Evolutionary conservation across 768 basidiomycete species (phyloP).

Genomic region (Leccinum aurantiacum): DNA sequence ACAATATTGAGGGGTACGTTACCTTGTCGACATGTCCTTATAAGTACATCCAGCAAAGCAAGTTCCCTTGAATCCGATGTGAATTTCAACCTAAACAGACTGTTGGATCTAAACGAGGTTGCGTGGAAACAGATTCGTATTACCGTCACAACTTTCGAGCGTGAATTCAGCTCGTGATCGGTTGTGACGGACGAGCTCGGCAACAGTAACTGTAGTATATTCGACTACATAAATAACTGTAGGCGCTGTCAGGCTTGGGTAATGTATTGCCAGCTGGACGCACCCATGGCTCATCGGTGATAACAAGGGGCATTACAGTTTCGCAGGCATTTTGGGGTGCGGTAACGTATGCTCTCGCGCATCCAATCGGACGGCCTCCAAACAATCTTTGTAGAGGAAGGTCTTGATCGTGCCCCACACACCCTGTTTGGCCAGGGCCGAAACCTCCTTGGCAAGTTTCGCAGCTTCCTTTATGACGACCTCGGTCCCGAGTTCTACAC

Average conservation of each 20-base stretch:
- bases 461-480: constrained; percentile 62
- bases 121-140: constrained; percentile 18
- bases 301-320: constrained; percentile 14
- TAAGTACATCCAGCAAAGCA: constrained; percentile 7
- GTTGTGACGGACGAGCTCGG: constrained; percentile 8
- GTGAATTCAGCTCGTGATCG: constrained; percentile 7
- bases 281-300: constrained; percentile 7
- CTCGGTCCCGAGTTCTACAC: constrained; percentile 56
- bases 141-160: not conserved
- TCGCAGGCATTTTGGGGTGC: constrained; percentile 10
- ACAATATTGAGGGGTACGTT: constrained; percentile 15
- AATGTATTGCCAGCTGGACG: not conserved
- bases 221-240: not conserved
- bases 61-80: not conserved
- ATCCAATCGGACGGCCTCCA: constrained; percentile 40
- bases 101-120: not conserved
- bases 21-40: constrained; percentile 21
- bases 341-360: constrained; percentile 12
- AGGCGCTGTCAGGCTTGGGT: constrained; percentile 4
- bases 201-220: not conserved
- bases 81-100: not conserved
- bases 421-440: constrained; percentile 52
- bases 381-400: constrained; percentile 55
- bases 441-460: constrained; percentile 55
- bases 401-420: constrained; percentile 76